Conservation (phyloP, 306 rosid genomes). For the Cicer bijugum region DNA sequence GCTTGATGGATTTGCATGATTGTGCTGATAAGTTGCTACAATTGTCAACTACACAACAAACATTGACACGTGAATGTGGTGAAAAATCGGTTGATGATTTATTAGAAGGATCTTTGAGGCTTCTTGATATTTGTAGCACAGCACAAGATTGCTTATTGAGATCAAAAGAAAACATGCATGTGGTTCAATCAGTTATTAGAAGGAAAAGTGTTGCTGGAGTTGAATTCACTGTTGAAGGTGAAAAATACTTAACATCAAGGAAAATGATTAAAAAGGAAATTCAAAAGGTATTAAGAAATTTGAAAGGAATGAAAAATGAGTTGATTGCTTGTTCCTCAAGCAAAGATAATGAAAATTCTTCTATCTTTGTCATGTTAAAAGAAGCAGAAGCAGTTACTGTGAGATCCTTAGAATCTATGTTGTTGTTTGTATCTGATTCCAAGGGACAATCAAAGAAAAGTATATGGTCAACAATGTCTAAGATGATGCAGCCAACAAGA, state of each 20-base stretch:
- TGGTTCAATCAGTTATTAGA: constrained; percentile 42
- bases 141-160: constrained; percentile 46
- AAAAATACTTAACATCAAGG: constrained; percentile 47
- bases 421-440: constrained; percentile 43
- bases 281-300: constrained; percentile 41
- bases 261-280: constrained; percentile 45
- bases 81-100: constrained; percentile 38
- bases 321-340: constrained; percentile 20
- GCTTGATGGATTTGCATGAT: constrained; percentile 47
- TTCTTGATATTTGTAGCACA: constrained; percentile 46
- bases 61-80: constrained; percentile 31
- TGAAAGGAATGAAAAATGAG: constrained; percentile 43
- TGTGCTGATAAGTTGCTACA: constrained; percentile 47
- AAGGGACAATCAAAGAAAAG: constrained; percentile 45
- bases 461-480: constrained; percentile 47
- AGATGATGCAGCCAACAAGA: constrained; percentile 46
- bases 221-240: constrained; percentile 41
- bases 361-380: constrained; percentile 40
- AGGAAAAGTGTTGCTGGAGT: constrained; percentile 37
- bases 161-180: constrained; percentile 45
- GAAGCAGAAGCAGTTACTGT: constrained; percentile 49
- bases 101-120: constrained; percentile 44
- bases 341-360: constrained; percentile 27
- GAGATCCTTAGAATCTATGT: constrained; percentile 43
- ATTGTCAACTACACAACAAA: constrained; percentile 39